phyloP scores from a whole-genome alignment of 305 asterid genomes.

The Plantago coronopus region DNA sequence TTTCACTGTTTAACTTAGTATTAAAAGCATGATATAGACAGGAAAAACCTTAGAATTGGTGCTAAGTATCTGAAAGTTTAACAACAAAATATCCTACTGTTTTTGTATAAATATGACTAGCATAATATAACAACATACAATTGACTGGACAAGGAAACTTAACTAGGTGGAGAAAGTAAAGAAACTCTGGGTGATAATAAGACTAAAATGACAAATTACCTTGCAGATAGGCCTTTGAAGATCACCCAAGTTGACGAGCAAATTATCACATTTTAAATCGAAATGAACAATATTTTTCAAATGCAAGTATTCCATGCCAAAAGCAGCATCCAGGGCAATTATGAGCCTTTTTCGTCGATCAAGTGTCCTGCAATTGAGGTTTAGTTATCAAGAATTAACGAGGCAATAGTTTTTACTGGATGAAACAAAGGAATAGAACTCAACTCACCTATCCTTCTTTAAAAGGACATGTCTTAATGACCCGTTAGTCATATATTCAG shows the following conservation, averaged over 20 bases:
- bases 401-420: background rate
- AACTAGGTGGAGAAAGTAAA: background rate
- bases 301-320: slow-evolving; percentile 92
- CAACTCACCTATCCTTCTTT: slow-evolving; percentile 64
- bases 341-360: slow-evolving; percentile 62
- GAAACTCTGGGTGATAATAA: no score
- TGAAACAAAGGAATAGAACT: slow-evolving; percentile 13
- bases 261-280: slow-evolving; percentile 85
- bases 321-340: slow-evolving; percentile 78
- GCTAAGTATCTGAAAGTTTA: background rate
- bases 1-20: background rate
- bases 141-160: background rate
- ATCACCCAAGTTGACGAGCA: slow-evolving; percentile 81
- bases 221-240: slow-evolving; percentile 81
- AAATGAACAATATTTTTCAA: slow-evolving; percentile 70
- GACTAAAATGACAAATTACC: slow-evolving; percentile 33
- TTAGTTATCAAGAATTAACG: slow-evolving; percentile 23
- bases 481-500: slow-evolving; percentile 82
- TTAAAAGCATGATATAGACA: background rate
- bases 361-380: slow-evolving; percentile 43
- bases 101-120: background rate
- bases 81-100: background rate
- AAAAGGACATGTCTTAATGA: slow-evolving; percentile 69
- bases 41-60: background rate
- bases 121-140: background rate